These are phyloP conservation scores for Mortierella polycephala DNA, from an alignment of 371 early-diverging fungal species.

Conservation along the genomic window DNA sequence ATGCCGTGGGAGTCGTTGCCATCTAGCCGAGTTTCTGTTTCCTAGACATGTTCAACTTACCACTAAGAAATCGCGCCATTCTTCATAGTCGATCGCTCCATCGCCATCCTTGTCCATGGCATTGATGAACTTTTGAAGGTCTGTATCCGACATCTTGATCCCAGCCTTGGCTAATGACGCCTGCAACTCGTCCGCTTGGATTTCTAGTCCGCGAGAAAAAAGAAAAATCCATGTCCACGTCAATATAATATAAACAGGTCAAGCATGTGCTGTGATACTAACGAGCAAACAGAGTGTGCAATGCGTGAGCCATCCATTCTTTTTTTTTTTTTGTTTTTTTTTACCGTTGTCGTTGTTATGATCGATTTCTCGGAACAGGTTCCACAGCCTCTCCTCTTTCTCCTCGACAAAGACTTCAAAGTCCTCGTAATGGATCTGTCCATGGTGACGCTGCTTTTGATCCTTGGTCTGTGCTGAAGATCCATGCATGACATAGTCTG, in stretches of 20 bases:
- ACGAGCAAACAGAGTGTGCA: too few relatives aligned
- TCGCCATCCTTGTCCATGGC: conserved; percentile 75
- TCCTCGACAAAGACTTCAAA: conserved; percentile 76
- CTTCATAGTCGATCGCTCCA: conserved; percentile 78
- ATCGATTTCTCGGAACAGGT: conserved; percentile 75
- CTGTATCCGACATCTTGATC: conserved; percentile 70
- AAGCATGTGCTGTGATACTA: too few relatives aligned
- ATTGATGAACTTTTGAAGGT: conserved; percentile 72
- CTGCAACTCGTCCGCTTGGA: conserved; percentile 69
- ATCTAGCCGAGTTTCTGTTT: too few relatives aligned
- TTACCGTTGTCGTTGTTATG: conserved; percentile 65
- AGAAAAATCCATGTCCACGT: background rate
- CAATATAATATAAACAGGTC: background rate
- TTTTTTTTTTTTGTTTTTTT: background rate
- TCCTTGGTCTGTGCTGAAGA: background rate
- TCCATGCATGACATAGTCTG: background rate
- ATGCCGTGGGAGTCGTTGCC: background rate
- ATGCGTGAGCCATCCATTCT: background rate
- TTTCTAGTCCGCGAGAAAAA: conserved; percentile 18
- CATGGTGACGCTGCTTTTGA: conserved; percentile 7
- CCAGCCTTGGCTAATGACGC: conserved; percentile 68
- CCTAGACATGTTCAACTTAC: conserved; percentile 46
- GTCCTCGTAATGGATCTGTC: conserved; percentile 70
- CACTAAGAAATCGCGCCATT: conserved; percentile 82
- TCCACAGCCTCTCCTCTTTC: conserved; percentile 76